A percentile compares a stretch with the other conserved stretches of the same genome.
These are phyloP conservation scores for Penicillium sp. DNA, from an alignment of 2,329 filamentous ascomycete species.

Conservation along the genomic window DNA sequence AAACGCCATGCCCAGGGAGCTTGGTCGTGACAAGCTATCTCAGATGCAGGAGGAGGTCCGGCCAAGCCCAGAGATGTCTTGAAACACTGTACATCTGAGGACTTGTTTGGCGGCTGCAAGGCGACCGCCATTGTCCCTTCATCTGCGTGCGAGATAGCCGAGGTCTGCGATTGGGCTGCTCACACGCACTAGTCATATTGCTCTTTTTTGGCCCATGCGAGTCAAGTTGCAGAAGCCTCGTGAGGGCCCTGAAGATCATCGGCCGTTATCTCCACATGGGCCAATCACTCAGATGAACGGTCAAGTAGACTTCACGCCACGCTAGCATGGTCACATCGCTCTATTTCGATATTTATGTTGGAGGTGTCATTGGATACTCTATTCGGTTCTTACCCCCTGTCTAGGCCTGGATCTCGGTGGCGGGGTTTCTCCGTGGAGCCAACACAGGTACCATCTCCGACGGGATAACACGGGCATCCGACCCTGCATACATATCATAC, in stretches of 20 bases:
- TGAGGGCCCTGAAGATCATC: constrained; percentile 25
- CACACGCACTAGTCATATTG: neutral
- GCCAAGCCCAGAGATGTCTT: constrained; percentile 5
- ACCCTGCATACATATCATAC: neutral
- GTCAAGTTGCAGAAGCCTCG: constrained; percentile 9
- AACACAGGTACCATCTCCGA: constrained; percentile 5
- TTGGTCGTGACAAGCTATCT: constrained; percentile 23
- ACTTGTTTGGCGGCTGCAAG: constrained; percentile 18
- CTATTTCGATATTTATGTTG: neutral
- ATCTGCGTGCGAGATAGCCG: neutral
- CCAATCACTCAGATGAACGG: constrained; percentile 17
- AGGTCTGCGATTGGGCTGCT: constrained; percentile 2
- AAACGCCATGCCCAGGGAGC: constrained; percentile 13
- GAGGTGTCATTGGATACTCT: constrained; percentile 11
- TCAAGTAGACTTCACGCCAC: constrained; percentile 11
- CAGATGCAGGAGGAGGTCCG: constrained; percentile 19
- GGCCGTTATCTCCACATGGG: constrained; percentile 17
- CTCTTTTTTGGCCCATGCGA: neutral
- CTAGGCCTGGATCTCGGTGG: neutral
- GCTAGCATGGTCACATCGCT: constrained; percentile 23
- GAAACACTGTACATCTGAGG: neutral
- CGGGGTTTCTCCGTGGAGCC: neutral
- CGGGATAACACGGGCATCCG: constrained; percentile 10
- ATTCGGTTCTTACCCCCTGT: neutral
- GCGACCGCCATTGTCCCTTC: constrained; percentile 19